phyloP scores from a whole-genome alignment of 1,284 basidiomycete species.

The Cutaneotrichosporon daszewskae region DNA sequence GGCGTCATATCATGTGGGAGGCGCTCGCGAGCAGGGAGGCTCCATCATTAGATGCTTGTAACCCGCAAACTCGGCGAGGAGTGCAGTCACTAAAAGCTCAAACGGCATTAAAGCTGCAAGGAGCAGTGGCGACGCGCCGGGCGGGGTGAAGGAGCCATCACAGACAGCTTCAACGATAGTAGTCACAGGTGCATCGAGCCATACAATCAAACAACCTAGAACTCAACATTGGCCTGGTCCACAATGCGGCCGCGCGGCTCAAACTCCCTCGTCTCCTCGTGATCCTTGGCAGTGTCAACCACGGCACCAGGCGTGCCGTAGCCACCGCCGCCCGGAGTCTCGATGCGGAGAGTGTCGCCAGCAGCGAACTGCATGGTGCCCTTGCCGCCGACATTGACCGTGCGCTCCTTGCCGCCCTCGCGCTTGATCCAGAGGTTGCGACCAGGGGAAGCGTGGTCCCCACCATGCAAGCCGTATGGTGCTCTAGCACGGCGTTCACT shows the following conservation, averaged over 20 bases:
- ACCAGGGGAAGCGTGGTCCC: slow-evolving; percentile 23
- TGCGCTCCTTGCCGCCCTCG: not conserved
- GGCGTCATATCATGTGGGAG: no score
- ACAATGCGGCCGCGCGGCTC: slow-evolving; percentile 6
- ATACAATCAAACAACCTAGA: slow-evolving; percentile 1
- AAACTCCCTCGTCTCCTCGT: not conserved
- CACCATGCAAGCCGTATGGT: slow-evolving; percentile 32
- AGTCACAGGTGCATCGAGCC: no score
- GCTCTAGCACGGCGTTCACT: slow-evolving; percentile 27
- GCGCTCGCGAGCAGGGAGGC: no score
- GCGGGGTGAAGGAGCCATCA: no score
- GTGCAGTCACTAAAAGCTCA: no score
- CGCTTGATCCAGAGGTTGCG: slow-evolving; percentile 24
- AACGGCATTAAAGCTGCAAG: no score
- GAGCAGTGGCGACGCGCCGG: no score
- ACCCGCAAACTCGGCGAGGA: no score
- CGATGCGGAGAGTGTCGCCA: slow-evolving; percentile 28
- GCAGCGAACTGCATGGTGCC: slow-evolving; percentile 23
- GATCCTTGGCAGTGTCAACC: not conserved
- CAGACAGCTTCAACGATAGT: no score
- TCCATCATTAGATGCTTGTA: no score
- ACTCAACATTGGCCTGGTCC: slow-evolving; percentile 9
- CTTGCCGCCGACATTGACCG: slow-evolving; percentile 36
- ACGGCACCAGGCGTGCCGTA: slow-evolving; percentile 6
- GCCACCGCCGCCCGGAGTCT: slow-evolving; percentile 38